Evolutionary conservation across 352 stramenopile genomes (phyloP).

Genomic region (Pythium rhizo-oryzae): DNA sequence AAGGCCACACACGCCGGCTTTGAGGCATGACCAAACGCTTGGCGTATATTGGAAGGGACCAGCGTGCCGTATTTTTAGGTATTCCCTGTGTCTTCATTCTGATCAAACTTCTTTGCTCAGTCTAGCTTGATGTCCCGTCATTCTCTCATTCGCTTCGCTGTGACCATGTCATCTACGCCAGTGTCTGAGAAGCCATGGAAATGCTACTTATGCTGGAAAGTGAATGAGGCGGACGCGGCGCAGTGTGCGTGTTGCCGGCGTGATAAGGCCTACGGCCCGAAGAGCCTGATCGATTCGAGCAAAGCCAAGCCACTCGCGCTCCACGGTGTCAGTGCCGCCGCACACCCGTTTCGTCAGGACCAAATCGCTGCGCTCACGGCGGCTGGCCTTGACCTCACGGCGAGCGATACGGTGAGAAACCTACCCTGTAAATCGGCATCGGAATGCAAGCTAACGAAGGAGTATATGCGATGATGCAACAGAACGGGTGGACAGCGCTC

Average conservation of each 20-base stretch:
- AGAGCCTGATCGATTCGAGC: constrained; percentile 21
- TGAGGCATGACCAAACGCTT: constrained; percentile 13
- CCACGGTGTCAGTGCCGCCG: constrained; percentile 31
- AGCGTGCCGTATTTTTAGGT: constrained; percentile 4
- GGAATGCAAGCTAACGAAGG: too few relatives aligned
- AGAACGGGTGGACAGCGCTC: constrained; percentile 38
- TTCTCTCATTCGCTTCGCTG: neutral
- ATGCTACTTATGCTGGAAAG: constrained; percentile 48
- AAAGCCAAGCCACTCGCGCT: constrained; percentile 35
- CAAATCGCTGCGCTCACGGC: constrained; percentile 28
- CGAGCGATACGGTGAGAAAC: constrained; percentile 32
- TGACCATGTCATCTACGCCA: neutral
- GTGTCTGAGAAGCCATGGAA: constrained; percentile 27
- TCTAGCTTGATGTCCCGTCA: neutral
- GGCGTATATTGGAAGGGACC: neutral
- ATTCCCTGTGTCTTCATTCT: neutral
- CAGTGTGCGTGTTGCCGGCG: constrained; percentile 36
- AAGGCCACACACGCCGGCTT: constrained; percentile 67
- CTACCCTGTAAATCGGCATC: too few relatives aligned
- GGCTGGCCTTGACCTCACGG: constrained; percentile 34
- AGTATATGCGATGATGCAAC: neutral
- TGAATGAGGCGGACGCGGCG: constrained; percentile 27
- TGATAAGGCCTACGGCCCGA: constrained; percentile 32
- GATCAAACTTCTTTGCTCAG: neutral
- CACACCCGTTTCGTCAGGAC: constrained; percentile 32